Evolutionary conservation across 192 early-diverging fungal genomes (phyloP).

Genomic region (Podila verticillata): DNA sequence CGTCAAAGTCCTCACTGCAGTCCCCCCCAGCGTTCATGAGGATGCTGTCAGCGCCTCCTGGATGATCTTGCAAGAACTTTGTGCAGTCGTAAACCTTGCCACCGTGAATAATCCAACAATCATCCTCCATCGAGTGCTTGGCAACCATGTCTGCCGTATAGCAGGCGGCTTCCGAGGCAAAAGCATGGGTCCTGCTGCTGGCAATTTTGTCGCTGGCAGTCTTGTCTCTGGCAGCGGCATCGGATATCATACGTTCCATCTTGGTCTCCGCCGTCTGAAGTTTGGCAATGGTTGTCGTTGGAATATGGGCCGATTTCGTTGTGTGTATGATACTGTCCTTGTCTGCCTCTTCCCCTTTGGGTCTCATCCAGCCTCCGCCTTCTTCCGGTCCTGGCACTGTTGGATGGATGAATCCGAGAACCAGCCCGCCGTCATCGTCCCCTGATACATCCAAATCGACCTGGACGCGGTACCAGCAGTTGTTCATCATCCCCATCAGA

Average conservation of each 20-base stretch:
- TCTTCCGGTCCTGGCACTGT: slow-evolving; percentile 52
- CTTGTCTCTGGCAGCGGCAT: neutral
- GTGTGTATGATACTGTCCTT: neutral
- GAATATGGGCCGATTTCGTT: neutral
- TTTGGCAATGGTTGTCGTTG: slow-evolving; percentile 14
- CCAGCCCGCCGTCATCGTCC: slow-evolving; percentile 13
- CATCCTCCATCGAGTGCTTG: slow-evolving; percentile 70
- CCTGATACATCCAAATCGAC: slow-evolving; percentile 35
- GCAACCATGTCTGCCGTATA: slow-evolving; percentile 73
- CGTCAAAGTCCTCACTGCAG: slow-evolving; percentile 90
- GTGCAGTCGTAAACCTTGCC: slow-evolving; percentile 82
- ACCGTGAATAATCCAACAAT: slow-evolving; percentile 83
- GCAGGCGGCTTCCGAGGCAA: neutral
- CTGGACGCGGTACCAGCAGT: slow-evolving; percentile 65
- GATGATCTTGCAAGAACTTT: slow-evolving; percentile 81
- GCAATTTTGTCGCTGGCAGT: slow-evolving; percentile 4
- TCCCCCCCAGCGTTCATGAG: slow-evolving; percentile 84
- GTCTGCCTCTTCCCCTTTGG: slow-evolving; percentile 7
- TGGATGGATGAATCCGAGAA: slow-evolving; percentile 61
- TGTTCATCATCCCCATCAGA: slow-evolving; percentile 84
- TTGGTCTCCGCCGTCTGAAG: neutral
- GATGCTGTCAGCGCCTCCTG: slow-evolving; percentile 91
- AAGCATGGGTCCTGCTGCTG: neutral
- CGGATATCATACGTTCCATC: neutral
- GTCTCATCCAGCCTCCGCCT: slow-evolving; percentile 66